Evolutionary conservation across 345 rosid genomes (phyloP), one percentile per base, ranked within the genome.

Genomic region (Garcia nutans): DNA sequence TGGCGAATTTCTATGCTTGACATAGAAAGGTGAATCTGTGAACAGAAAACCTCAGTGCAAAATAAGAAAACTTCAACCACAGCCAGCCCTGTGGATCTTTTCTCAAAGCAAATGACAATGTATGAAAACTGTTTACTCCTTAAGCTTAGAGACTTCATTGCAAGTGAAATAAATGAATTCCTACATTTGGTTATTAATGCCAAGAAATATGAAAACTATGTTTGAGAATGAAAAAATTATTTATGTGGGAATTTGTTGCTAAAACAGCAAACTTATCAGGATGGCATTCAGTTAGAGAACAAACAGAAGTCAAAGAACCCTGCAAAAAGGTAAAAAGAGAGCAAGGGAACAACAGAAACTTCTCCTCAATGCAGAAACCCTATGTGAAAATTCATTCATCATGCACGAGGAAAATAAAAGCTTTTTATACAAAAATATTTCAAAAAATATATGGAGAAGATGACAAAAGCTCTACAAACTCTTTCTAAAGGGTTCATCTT

Each of bases 61-160:
- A 65, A 41, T 41, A 41, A 57, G 70, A 65, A 24, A 68, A 24
- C 72, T 68, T 59, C 63, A n/a, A 50, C 72, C 44, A 49, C 37
- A 28, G 56, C 44, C 33, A 49, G 44, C 5, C 12, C 44, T 8
- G 20, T 33, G 42, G 55, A 49, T 44, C 55, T 49, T 57, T 3
- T 71, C 22, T 42, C 50, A 45, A 65, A 65, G 16, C 17, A 50
- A 52, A 47, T 26, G 28, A 28, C 12, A 15, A 28, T 52, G 16
- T 42, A 69, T 10, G 19, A 13, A 68, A 69, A 52, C 7, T 3
- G 28, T 69, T 2, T 26, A 49, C 28, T 69, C 59, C 59, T 68
- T 47, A n/a, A 68, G 55, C 41, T 50, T 52, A 28, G 7, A 15
- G 6, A 3, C 12, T 24, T 17, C 26, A 15, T 24, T 50, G 24